Evolutionary conservation across 306 rosid genomes (phyloP).

Genomic region (Vigna hirtella): DNA sequence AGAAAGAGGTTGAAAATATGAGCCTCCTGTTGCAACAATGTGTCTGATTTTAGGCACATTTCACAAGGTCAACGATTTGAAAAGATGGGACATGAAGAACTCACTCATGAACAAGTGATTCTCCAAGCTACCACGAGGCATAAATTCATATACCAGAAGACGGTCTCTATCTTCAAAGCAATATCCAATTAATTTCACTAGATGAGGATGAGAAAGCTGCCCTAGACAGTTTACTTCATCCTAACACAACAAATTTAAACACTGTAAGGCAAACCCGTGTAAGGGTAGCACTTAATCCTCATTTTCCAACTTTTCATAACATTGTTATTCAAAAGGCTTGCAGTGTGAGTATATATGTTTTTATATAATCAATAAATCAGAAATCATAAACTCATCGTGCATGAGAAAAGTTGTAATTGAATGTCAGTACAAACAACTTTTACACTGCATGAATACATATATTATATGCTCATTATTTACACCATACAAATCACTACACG

Average conservation of each 20-base stretch:
- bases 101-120: constrained; percentile 76
- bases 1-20: constrained; percentile 78
- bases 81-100: constrained; percentile 39
- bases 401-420: too few species aligned
- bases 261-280: constrained; percentile 1
- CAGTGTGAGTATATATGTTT: background rate
- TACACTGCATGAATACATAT: background rate
- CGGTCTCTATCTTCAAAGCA: constrained; percentile 69
- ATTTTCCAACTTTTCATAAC: background rate
- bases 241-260: constrained; percentile 33
- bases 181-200: constrained; percentile 70
- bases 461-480: background rate
- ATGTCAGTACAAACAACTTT: background rate
- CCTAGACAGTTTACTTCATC: constrained; percentile 69
- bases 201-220: constrained; percentile 68
- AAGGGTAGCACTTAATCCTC: constrained; percentile 12
- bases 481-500: background rate
- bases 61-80: constrained; percentile 33
- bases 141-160: constrained; percentile 65
- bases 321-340: too few species aligned
- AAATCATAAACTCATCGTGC: background rate
- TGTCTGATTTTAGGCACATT: constrained; percentile 31
- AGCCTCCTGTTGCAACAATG: constrained; percentile 58
- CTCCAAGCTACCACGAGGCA: constrained; percentile 83
- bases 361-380: background rate